Evolutionary conservation across 768 basidiomycete genomes (phyloP).

Genomic region (Fomitopsis serialis): DNA sequence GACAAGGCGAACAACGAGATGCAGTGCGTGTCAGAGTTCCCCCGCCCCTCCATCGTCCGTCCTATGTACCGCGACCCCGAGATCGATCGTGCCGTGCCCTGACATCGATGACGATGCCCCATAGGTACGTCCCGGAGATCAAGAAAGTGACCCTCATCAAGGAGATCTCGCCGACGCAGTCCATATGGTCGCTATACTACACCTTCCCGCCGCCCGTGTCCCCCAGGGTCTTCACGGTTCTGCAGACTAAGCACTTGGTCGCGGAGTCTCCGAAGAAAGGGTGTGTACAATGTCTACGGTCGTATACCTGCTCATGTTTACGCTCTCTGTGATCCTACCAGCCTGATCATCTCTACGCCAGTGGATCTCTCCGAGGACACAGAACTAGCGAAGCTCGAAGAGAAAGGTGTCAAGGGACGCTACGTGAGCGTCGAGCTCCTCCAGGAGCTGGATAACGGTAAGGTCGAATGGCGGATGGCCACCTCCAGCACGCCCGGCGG

Average conservation of each 20-base stretch:
- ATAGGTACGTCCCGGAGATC: conserved; percentile 62
- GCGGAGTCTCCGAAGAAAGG: conserved; percentile 49
- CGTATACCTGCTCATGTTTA: background rate
- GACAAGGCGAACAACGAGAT: conserved; percentile 68
- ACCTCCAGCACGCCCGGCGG: conserved; percentile 72
- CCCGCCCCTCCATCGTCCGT: background rate
- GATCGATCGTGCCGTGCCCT: background rate
- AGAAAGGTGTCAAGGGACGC: conserved; percentile 58
- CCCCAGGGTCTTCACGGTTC: conserved; percentile 69
- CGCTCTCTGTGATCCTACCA: conserved; percentile 7
- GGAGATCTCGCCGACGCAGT: conserved; percentile 54
- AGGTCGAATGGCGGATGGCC: conserved; percentile 77
- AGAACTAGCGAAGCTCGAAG: conserved; percentile 56
- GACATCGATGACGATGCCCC: background rate
- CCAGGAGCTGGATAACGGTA: conserved; percentile 55
- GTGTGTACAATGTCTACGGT: conserved; percentile 44
- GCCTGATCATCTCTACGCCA: conserved; percentile 53
- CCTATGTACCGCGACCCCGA: background rate
- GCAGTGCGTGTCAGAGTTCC: conserved; percentile 38
- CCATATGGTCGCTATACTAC: conserved; percentile 71
- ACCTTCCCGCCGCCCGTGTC: conserved; percentile 66
- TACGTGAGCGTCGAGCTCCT: conserved; percentile 70
- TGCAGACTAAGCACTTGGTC: conserved; percentile 55
- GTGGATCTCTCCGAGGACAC: conserved; percentile 56
- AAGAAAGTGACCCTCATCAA: conserved; percentile 59